Conservation (phyloP, 441 rosid species). For the Manihot esculenta region DNA sequence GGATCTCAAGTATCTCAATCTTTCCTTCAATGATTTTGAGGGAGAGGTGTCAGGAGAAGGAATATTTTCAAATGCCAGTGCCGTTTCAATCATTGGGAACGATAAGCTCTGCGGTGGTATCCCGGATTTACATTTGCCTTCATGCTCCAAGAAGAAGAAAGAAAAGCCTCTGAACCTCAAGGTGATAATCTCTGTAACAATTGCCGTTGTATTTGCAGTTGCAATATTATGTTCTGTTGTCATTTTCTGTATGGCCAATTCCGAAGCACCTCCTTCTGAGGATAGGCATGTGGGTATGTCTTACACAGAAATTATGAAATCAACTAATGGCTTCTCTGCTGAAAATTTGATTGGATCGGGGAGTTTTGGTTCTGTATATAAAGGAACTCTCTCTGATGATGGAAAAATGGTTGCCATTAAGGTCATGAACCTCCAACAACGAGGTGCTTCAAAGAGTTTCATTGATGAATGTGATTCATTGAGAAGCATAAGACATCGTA, state of each 20-base stretch:
- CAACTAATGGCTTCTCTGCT: slow-evolving; percentile 39
- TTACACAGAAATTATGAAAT: slow-evolving; percentile 27
- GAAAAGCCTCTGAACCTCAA: slow-evolving; percentile 8
- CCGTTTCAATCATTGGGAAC: slow-evolving; percentile 37
- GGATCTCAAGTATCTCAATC: slow-evolving; percentile 33
- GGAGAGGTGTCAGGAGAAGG: slow-evolving; percentile 31
- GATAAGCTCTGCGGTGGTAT: slow-evolving; percentile 43
- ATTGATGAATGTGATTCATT: slow-evolving; percentile 40
- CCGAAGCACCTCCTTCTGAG: neutral
- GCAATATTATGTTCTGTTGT: neutral
- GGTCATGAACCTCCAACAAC: slow-evolving; percentile 38
- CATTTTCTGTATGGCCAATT: neutral
- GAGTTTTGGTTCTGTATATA: slow-evolving; percentile 45
- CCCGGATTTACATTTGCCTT: slow-evolving; percentile 24
- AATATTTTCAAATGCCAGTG: slow-evolving; percentile 30
- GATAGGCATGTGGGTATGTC: slow-evolving; percentile 25
- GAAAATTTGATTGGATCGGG: slow-evolving; percentile 39
- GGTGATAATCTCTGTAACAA: slow-evolving; percentile 15
- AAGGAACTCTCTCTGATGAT: slow-evolving; percentile 25
- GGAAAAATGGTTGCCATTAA: slow-evolving; percentile 33
- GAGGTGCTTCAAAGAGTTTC: slow-evolving; percentile 46
- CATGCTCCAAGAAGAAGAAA: slow-evolving; percentile 19
- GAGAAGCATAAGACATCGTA: slow-evolving; percentile 37
- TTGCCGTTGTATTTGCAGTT: slow-evolving; percentile 7
- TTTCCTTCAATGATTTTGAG: slow-evolving; percentile 35